These are phyloP conservation scores for Nicotiana tomentosiformis DNA, from an alignment of 257 asterid genomes.

Conservation along the genomic window DNA sequence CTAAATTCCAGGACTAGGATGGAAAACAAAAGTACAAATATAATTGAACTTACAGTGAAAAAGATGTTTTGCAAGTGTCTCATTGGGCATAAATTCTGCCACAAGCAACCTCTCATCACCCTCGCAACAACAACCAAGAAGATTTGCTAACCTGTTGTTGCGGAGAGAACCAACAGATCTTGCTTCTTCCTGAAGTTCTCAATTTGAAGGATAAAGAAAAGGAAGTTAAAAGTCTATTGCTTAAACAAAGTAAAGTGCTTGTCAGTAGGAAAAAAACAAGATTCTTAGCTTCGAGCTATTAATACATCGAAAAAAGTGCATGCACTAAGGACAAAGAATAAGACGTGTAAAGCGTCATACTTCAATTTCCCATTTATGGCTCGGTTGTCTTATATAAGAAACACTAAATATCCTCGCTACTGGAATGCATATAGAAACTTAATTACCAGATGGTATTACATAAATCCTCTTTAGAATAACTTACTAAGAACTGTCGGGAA, in stretches of 20 bases:
- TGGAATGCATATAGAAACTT: neutral
- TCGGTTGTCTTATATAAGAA: neutral
- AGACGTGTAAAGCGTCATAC: neutral
- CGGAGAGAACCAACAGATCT: constrained; percentile 89
- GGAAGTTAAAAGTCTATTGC: constrained; percentile 4
- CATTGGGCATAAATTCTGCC: constrained; percentile 96
- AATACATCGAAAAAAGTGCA: neutral
- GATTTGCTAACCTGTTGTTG: constrained; percentile 66
- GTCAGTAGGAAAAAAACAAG: neutral
- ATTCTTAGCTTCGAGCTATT: neutral
- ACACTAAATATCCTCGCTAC: neutral
- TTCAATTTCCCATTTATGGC: neutral
- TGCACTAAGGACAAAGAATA: constrained; percentile 3
- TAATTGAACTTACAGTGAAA: constrained; percentile 73
- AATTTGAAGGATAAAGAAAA: constrained; percentile 5
- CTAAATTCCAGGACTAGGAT: neutral
- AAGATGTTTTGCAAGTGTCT: constrained; percentile 93
- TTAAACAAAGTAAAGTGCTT: neutral
- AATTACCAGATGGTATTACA: neutral
- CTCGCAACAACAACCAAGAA: constrained; percentile 95
- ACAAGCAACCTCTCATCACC: constrained; percentile 93
- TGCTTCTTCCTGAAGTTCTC: constrained; percentile 75
- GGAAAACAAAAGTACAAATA: neutral
- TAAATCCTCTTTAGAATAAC: constrained; percentile 9
- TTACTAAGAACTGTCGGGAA: constrained; percentile 75